phyloP scores from a whole-genome alignment of 164 flowering plant species.

The Dillenia turbinata region DNA sequence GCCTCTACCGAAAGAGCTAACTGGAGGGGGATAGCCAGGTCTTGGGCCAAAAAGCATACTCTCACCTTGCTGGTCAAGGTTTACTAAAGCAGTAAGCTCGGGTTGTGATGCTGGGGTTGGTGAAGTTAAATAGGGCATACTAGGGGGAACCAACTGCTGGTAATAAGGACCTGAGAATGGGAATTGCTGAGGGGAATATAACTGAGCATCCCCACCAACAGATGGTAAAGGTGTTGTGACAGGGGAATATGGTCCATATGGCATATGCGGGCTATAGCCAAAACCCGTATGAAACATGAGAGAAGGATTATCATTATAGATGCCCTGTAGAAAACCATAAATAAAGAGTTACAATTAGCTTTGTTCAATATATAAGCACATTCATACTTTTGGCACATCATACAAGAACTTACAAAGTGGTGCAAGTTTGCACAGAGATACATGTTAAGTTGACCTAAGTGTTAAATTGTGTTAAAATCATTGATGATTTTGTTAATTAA shows the following conservation, averaged over 20 bases:
- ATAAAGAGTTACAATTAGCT: conserved; percentile 1
- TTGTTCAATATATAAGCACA: background rate
- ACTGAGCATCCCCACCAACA: conserved; percentile 48
- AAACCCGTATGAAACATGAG: conserved; percentile 72
- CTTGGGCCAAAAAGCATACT: conserved; percentile 56
- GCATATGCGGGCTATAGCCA: conserved; percentile 83
- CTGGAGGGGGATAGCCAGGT: conserved; percentile 47
- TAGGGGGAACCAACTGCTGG: conserved; percentile 62
- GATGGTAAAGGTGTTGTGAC: conserved; percentile 74
- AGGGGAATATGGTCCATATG: conserved; percentile 92
- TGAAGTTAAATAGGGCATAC: conserved; percentile 55
- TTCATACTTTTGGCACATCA: too few species aligned
- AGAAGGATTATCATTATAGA: conserved; percentile 83
- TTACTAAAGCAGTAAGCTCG: conserved; percentile 42
- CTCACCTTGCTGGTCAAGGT: conserved; percentile 51
- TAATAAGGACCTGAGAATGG: conserved; percentile 71
- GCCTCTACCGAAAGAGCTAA: conserved; percentile 53
- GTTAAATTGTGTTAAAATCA: too few species aligned
- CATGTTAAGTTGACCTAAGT: too few species aligned
- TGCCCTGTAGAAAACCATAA: conserved; percentile 45
- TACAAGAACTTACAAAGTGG: too few species aligned
- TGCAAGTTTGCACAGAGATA: too few species aligned
- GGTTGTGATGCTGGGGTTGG: conserved; percentile 62
- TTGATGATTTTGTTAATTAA: too few species aligned
- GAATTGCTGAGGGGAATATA: conserved; percentile 47